Base-by-base conservation (phyloP, 1,284 basidiomycete species). In the Clitocybe nebularis region DNA sequence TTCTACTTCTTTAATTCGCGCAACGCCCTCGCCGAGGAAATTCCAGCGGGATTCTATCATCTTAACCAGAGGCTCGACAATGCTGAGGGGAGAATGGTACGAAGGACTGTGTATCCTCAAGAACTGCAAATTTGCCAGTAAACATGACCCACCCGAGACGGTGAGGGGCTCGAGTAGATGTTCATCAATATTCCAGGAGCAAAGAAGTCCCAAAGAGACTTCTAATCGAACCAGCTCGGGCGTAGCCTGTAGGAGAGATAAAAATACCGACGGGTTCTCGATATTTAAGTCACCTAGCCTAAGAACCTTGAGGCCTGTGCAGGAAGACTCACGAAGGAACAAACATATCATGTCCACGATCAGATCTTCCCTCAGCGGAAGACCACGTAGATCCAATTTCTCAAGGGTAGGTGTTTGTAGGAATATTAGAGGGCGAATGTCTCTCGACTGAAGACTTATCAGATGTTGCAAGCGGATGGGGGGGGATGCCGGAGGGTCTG, bases 341-440 rank as follows among this genome's bases (percentile, higher is more conserved):
- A n/a, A n/a, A n/a, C n/a, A n/a, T n/a, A n/a, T n/a, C n/a, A n/a
- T n/a, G n/a, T n/a, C n/a, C n/a, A n/a, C n/a, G n/a, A n/a, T n/a
- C n/a, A n/a, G n/a, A n/a, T n/a, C n/a, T n/a, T n/a, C n/a, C n/a
- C n/a, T n/a, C n/a, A n/a, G n/a, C 14, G 30, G 4, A 14, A 41
- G 16, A 3, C 6, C 2, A 2, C 5, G n/a, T 4, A 26, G 8
- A 11, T 32, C 29, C 16, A 41, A 20, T 19, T 32, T 22, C 16
- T 41, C 22, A n/a, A 41, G 33, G 3, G 23, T 25, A 11, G 40
- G 40, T 19, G 14, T 11, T n/a, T 34, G 21, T 8, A 41, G 21
- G 3, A 7, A 7, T 17, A 22, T 5, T 11, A 41, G 24, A 1
- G 23, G 22, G 5, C 9, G 6, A 6, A 5, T 14, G 13, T 8